Evolutionary conservation across 2,329 filamentous ascomycete genomes (phyloP), one percentile per base, ranked within the genome.

Genomic region (Onygenales sp.): DNA sequence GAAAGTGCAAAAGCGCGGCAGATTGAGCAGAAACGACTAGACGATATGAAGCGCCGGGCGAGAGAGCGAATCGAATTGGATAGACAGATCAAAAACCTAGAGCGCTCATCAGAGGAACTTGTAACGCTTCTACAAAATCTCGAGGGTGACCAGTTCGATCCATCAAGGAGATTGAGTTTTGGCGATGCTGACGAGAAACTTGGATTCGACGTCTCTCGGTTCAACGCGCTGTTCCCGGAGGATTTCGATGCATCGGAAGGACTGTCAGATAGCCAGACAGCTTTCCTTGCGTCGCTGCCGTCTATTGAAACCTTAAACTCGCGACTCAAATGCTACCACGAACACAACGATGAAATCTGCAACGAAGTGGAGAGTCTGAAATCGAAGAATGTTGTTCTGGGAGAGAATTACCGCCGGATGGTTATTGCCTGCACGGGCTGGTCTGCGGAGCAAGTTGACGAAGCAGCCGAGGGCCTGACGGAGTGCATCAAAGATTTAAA

Each of bases 391-490:
- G 85, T 84, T 4, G 90, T 95, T 52, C 77, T 95, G 3, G 92
- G 95, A 64, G 77, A 86, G 59, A 89, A 93, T 70, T 96, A 96
- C 67, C 81, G 90, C 31, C 87, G 86, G 59, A 88, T 97, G 33
- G 89, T 98, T 27, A 84, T 86, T 52, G 74, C 96, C 10, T 96
- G 92, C 66, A 95, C 90, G 0, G 84, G 83, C 7, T 87, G 91
- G 36, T 79, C 82, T 0, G 89, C 94, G 57, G 77, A 79, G 7
- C 81, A 88, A 54, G 87, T 97, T 11, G 93, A 97, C 61, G 81
- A 82, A 54, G 81, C 90, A 50, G 77, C 96, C 0, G 87, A 89
- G 51, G 83, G 84, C 2, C 74, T 98, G 43, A 81, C 94, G 46
- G 83, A 88, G 57, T 93, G 93, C 2, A 86, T 97, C 2, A 92